Evolutionary conservation across 441 rosid species (phyloP).

Genomic region (Jatropha multifida): DNA sequence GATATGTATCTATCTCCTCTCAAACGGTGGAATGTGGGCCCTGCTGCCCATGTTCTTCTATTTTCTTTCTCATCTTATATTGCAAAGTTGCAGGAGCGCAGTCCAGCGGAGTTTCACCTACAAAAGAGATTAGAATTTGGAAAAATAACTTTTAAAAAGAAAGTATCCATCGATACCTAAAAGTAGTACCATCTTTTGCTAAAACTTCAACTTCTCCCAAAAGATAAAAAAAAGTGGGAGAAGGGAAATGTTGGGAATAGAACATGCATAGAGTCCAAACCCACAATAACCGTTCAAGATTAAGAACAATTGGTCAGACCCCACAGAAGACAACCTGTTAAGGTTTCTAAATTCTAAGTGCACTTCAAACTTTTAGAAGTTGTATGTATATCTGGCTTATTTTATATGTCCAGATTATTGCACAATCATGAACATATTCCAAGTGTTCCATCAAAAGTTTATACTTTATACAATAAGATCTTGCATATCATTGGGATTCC

Average conservation of each 20-base stretch:
- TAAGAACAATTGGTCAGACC: not conserved
- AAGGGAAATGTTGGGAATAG: not conserved
- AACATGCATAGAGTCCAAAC: not conserved
- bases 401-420: not conserved
- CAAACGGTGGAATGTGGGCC: constrained; percentile 16
- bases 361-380: constrained; percentile 10
- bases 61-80: constrained; percentile 75
- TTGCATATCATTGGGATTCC: constrained; percentile 8
- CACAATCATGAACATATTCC: constrained; percentile 3
- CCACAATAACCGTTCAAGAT: not conserved
- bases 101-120: constrained; percentile 90
- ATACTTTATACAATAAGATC: not conserved
- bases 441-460: not conserved
- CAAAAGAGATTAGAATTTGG: constrained; percentile 7
- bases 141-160: not conserved
- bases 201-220: not conserved
- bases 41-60: constrained; percentile 37
- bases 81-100: constrained; percentile 90
- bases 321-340: constrained; percentile 6
- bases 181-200: not conserved
- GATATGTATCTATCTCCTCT: not conserved
- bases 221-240: not conserved
- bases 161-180: not conserved
- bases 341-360: not conserved
- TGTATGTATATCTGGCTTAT: not conserved